Conservation (phyloP, 148 eudicot genomes). For the Dianthus caryophyllus region DNA sequence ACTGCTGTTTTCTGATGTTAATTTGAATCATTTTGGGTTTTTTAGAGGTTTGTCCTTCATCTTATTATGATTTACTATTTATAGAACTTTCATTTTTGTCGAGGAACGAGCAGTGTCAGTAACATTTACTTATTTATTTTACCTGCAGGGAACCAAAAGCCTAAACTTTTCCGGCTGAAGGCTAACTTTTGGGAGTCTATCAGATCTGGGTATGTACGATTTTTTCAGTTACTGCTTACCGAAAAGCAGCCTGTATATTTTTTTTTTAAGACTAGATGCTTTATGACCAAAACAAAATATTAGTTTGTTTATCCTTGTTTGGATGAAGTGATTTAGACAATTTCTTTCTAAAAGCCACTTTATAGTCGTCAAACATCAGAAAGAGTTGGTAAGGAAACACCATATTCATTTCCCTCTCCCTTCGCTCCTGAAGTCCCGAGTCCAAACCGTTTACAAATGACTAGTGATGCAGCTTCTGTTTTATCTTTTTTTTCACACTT, state of each 20-base stretch:
- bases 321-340: too few species aligned
- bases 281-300: not conserved
- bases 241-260: not conserved
- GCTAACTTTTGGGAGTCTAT: constrained; percentile 89
- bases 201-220: constrained; percentile 66
- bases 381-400: too few species aligned
- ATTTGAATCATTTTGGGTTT: constrained; percentile 18
- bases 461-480: not conserved
- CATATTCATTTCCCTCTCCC: too few species aligned
- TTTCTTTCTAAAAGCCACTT: too few species aligned
- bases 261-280: not conserved
- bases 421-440: too few species aligned
- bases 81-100: not conserved
- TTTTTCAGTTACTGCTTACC: constrained; percentile 8
- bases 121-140: not conserved
- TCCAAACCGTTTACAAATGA: not conserved
- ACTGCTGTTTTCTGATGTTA: constrained; percentile 11
- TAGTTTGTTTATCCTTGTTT: not conserved
- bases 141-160: constrained; percentile 52
- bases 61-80: not conserved
- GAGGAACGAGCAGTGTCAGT: not conserved
- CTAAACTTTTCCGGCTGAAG: constrained; percentile 43
- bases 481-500: not conserved
- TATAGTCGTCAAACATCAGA: too few species aligned
- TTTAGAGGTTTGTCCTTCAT: constrained; percentile 14